Evolutionary conservation across 2,329 filamentous ascomycete species (phyloP), one percentile per base, ranked within the genome.

Genomic region (Lecanicillium sp.): DNA sequence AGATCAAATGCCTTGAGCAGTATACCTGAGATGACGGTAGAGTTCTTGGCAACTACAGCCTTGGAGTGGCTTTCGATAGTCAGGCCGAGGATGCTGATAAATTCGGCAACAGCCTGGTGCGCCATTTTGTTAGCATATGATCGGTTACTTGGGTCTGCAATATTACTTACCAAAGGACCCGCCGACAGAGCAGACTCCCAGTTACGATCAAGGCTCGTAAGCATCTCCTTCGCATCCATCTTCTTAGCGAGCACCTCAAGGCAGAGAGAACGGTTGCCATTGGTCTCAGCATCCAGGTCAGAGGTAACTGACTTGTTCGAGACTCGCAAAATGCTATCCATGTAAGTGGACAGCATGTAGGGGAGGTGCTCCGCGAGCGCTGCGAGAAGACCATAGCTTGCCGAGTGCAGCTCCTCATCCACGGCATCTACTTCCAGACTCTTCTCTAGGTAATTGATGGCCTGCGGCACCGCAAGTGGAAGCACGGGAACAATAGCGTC

Each of bases 401-500:
- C 89, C 57, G 91, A 87, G 62, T 94, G 88, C 24, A 96, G 70
- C 55, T 82, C 79, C 15, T 73, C 67, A 46, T 83, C 77, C 27
- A 74, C 70, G 21, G 72, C 69, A 12, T 73, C 74, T 14, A 69
- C 73, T 40, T 72, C 70, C 21, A 74, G 70, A 53, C 83, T 87
- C 49, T 76, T 67, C 43, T 81, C 72, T 41, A 97, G 75, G 56
- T 95, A 86, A 5, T 74, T 66, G 37, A 96, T 75, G 0, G 85
- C 78, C 53, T 79, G 83, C 1, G 84, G 81, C 33, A 96, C 78
- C 0, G 89, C 83, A 20, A 75, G 74, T 1, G 91, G 89, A 17
- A 97, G 71, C 0, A 96, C 75, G 0, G 90, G 86, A 17, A 97
- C 85, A 51, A 95, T 86, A 11, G 84, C 85, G 55, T 95, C 89